phyloP scores from a whole-genome alignment of 2,329 filamentous ascomycete genomes.

The Trichophyton schoenleinii region DNA sequence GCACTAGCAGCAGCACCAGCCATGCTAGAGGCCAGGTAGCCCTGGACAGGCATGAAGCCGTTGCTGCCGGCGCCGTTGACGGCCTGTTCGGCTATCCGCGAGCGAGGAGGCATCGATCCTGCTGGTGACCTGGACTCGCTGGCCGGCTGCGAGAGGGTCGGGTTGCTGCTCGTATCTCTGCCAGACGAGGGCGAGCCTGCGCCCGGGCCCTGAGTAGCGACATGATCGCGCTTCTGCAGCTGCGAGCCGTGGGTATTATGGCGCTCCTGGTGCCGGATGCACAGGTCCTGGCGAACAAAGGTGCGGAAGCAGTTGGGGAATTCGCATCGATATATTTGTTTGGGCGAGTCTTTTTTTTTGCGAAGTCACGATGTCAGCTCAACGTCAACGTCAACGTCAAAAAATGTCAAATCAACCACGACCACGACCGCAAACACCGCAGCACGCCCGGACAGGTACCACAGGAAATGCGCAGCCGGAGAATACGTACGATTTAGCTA shows the following conservation, averaged over 20 bases:
- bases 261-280: constrained; percentile 69
- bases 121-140: constrained; percentile 8
- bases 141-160: constrained; percentile 16
- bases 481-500: constrained; percentile 70
- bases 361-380: neutral
- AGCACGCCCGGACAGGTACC: neutral
- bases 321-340: constrained; percentile 88
- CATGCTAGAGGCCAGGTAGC: constrained; percentile 9
- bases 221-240: constrained; percentile 38
- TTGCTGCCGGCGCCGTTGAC: constrained; percentile 2
- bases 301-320: constrained; percentile 80
- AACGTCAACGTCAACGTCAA: neutral
- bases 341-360: constrained; percentile 58
- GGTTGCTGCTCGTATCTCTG: neutral
- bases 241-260: constrained; percentile 54
- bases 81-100: constrained; percentile 1
- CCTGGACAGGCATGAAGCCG: constrained; percentile 4
- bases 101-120: neutral
- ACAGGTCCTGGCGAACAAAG: constrained; percentile 87
- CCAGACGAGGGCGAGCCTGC: constrained; percentile 10
- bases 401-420: neutral
- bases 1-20: constrained; percentile 15
- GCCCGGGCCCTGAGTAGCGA: constrained; percentile 21
- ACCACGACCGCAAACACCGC: neutral
- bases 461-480: constrained; percentile 1